Percentiles rank a stretch among this genome's conserved stretches.
Conservation (phyloP, 192 early-diverging fungal genomes). For the Mortierella antarctica region DNA sequence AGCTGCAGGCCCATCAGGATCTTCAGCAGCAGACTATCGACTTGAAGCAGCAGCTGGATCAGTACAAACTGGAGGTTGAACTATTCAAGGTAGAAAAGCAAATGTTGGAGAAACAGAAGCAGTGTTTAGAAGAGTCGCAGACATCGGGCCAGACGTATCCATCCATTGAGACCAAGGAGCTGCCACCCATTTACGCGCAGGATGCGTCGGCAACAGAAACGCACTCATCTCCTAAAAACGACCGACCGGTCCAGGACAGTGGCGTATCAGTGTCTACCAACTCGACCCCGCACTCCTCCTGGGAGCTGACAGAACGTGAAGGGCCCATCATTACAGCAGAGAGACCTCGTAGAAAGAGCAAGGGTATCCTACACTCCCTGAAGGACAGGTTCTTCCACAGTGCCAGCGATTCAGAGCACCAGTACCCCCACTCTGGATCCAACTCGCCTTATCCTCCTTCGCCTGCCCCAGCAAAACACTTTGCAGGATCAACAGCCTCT, state of each 20-base stretch:
- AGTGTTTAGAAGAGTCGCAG: background rate
- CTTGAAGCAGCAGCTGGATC: constrained; percentile 24
- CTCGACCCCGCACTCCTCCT: constrained; percentile 47
- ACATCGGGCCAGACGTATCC: constrained; percentile 9
- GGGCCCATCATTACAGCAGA: constrained; percentile 9
- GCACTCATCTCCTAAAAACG: background rate
- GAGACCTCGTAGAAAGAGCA: constrained; percentile 46
- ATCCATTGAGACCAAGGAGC: constrained; percentile 31
- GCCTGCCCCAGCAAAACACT: constrained; percentile 26
- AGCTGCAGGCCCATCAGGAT: constrained; percentile 19
- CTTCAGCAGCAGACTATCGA: constrained; percentile 23
- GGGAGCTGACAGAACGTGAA: constrained; percentile 45
- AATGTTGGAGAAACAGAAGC: constrained; percentile 28
- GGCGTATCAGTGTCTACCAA: constrained; percentile 44
- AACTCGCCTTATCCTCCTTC: constrained; percentile 35
- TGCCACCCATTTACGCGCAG: constrained; percentile 30
- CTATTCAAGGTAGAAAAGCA: constrained; percentile 38
- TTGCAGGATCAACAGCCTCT: constrained; percentile 18
- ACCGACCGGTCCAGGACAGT: constrained; percentile 37
- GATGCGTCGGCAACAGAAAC: background rate
- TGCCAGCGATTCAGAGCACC: constrained; percentile 13
- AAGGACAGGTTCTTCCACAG: constrained; percentile 48
- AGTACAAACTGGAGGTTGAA: constrained; percentile 40
- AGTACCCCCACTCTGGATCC: constrained; percentile 1
- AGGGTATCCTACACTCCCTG: constrained; percentile 39